These are phyloP conservation scores for Scolecobasidium constrictum DNA, from an alignment of 2,329 filamentous ascomycete genomes.

Conservation along the genomic window DNA sequence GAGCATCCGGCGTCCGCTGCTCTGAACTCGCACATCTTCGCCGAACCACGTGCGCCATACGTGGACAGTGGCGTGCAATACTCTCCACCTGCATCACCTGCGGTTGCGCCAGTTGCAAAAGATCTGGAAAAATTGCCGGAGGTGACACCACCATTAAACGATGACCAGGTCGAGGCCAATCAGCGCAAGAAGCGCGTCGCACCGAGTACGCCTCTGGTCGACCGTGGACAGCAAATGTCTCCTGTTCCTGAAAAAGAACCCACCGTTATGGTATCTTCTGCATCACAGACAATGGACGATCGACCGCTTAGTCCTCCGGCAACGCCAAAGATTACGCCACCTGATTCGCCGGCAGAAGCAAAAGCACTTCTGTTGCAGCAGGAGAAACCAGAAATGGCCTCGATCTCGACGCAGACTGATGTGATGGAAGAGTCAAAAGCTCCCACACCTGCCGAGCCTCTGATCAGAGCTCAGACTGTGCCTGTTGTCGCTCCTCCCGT, in stretches of 20 bases:
- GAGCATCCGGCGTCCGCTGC: background rate
- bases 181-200: slow-evolving; percentile 59
- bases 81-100: slow-evolving; percentile 70
- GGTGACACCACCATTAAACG: background rate
- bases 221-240: slow-evolving; percentile 10
- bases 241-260: slow-evolving; percentile 9
- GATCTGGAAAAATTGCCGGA: slow-evolving; percentile 7
- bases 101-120: slow-evolving; percentile 18
- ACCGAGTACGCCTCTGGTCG: slow-evolving; percentile 6
- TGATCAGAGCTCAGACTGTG: slow-evolving; percentile 22
- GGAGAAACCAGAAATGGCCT: slow-evolving; percentile 35
- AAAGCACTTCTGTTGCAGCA: slow-evolving; percentile 16
- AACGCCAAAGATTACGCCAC: slow-evolving; percentile 46
- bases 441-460: slow-evolving; percentile 16
- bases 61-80: slow-evolving; percentile 70
- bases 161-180: slow-evolving; percentile 54
- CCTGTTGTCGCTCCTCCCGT: slow-evolving; percentile 40
- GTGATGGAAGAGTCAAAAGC: slow-evolving; percentile 21
- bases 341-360: slow-evolving; percentile 25
- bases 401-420: slow-evolving; percentile 52
- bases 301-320: slow-evolving; percentile 51
- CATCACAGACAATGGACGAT: slow-evolving; percentile 51
- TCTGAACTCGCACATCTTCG: background rate
- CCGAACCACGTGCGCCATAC: slow-evolving; percentile 37
- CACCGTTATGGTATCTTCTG: slow-evolving; percentile 49